These are phyloP conservation scores for Cardamine chenopodiifolia DNA, from an alignment of 345 rosid genomes.

Conservation along the genomic window DNA sequence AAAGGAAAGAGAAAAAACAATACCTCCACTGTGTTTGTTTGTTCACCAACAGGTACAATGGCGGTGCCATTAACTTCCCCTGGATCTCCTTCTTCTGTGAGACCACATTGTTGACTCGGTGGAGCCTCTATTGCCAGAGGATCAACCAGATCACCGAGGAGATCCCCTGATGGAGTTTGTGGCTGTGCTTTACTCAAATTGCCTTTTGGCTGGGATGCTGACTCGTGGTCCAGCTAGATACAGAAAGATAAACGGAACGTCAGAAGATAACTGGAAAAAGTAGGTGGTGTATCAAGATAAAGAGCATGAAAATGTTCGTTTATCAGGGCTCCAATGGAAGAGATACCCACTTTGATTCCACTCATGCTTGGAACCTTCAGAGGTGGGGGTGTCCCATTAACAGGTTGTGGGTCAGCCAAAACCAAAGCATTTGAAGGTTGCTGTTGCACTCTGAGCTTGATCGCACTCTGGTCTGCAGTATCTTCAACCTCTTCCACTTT, in stretches of 20 bases:
- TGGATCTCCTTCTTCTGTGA: conserved; percentile 51
- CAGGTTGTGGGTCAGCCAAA: conserved; percentile 71
- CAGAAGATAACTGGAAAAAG: too few species aligned
- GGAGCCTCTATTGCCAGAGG: conserved; percentile 89
- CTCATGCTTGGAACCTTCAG: conserved; percentile 75
- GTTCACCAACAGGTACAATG: conserved; percentile 76
- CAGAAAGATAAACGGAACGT: too few species aligned
- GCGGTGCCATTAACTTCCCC: conserved; percentile 70
- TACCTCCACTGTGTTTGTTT: conserved; percentile 75
- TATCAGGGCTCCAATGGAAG: too few species aligned
- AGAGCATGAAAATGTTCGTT: too few species aligned
- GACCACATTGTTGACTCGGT: conserved; percentile 57
- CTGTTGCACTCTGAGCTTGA: conserved; percentile 91
- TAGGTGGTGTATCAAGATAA: too few species aligned
- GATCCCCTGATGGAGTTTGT: too few species aligned
- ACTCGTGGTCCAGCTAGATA: too few species aligned
- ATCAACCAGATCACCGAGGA: too few species aligned
- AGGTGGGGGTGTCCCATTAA: conserved; percentile 60
- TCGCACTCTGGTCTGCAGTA: conserved; percentile 98
- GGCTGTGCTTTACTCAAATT: too few species aligned
- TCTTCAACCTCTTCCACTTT: conserved; percentile 90
- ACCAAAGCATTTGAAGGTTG: conserved; percentile 91
- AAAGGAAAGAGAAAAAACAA: conserved; percentile 2
- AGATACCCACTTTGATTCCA: conserved; percentile 43
- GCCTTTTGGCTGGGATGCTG: too few species aligned